Evolutionary conservation across 192 early-diverging fungal genomes (phyloP).

Genomic region (Obelidium mucronatum): DNA sequence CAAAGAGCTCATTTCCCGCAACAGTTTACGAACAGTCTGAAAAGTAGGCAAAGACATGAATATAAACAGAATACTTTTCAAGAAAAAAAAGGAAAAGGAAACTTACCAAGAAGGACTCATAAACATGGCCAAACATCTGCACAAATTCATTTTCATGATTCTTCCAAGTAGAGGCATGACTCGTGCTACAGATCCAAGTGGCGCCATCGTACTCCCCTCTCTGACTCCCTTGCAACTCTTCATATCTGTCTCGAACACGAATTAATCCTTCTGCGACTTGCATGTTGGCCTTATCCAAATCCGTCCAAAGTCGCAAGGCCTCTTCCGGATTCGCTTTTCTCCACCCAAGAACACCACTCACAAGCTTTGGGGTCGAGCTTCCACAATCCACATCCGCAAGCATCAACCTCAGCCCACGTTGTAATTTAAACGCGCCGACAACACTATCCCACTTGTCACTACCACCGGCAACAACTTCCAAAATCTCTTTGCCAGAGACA

Average conservation of each 20-base stretch:
- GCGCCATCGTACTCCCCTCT: too few relatives aligned
- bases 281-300: conserved; percentile 68
- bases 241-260: too few relatives aligned
- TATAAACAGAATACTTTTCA: background rate
- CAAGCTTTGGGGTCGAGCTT: conserved; percentile 92
- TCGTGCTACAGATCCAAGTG: too few relatives aligned
- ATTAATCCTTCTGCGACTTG: conserved; percentile 65
- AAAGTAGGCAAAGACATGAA: background rate
- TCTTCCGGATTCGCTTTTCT: conserved; percentile 70
- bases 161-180: too few relatives aligned
- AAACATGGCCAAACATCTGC: conserved; percentile 39
- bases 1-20: conserved; percentile 75
- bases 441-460: conserved; percentile 64
- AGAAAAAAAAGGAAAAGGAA: background rate
- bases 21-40: conserved; percentile 62
- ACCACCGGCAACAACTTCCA: conserved; percentile 22
- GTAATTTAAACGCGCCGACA: conserved; percentile 70
- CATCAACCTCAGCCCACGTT: conserved; percentile 74
- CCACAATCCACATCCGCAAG: conserved; percentile 95
- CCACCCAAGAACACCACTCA: conserved; percentile 87
- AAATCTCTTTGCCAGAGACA: conserved; percentile 18
- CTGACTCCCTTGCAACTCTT: too few relatives aligned
- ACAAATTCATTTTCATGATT: background rate
- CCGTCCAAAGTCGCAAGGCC: conserved; percentile 66
- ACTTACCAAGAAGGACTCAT: conserved; percentile 51